phyloP scores from a whole-genome alignment of 148 eudicot species.

The Rhododendron griersonianum region DNA sequence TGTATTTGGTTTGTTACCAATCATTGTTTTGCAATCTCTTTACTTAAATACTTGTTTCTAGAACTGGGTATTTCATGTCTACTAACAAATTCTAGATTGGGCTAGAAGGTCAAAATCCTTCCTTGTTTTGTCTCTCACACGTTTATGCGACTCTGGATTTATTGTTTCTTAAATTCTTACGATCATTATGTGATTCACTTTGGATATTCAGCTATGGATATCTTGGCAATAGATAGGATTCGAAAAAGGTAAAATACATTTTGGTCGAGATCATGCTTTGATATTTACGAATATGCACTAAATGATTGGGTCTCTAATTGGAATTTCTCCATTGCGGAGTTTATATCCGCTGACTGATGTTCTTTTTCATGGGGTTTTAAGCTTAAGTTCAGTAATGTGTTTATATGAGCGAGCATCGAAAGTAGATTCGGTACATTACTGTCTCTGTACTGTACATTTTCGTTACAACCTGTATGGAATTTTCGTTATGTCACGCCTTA shows the following conservation, averaged over 20 bases:
- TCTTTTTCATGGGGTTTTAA: background rate
- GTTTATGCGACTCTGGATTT: background rate
- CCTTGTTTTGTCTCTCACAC: background rate
- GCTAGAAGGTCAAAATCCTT: background rate
- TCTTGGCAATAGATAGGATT: background rate
- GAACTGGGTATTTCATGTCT: background rate
- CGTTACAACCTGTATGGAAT: background rate
- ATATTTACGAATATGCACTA: background rate
- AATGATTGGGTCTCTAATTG: background rate
- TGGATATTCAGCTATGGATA: background rate
- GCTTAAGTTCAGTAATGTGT: background rate
- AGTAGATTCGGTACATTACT: background rate
- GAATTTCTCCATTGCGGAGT: background rate
- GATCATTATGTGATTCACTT: background rate
- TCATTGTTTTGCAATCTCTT: background rate
- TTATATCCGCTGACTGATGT: background rate
- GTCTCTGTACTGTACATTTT: background rate
- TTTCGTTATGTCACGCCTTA: background rate
- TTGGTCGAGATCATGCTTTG: background rate
- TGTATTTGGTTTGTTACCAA: background rate
- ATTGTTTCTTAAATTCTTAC: background rate
- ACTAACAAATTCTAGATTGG: background rate
- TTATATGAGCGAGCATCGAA: background rate
- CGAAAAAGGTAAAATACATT: background rate
- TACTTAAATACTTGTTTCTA: background rate